phyloP scores from a whole-genome alignment of 352 stramenopile genomes.

The Pythium biforme region DNA sequence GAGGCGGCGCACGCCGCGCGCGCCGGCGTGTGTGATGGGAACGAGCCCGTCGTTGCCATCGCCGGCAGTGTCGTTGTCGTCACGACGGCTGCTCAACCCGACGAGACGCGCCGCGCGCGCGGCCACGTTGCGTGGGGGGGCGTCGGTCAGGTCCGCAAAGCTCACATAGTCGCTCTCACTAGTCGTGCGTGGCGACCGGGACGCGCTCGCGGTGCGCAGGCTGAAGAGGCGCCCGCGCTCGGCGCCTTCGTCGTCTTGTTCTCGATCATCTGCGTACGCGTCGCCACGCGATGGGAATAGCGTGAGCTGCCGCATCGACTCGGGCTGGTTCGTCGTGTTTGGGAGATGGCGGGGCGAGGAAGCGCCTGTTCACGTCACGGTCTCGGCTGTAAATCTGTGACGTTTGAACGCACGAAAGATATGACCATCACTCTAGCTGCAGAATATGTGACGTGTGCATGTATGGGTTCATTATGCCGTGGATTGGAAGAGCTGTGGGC shows the following conservation, averaged over 20 bases:
- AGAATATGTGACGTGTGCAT: slow-evolving; percentile 14
- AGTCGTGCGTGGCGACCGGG: background rate
- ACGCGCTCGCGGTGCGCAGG: background rate
- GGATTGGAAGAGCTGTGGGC: slow-evolving; percentile 21
- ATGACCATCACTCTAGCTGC: background rate
- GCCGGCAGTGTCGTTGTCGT: background rate
- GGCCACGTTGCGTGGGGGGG: background rate
- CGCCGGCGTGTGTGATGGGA: background rate
- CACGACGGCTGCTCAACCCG: background rate
- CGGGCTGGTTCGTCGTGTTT: background rate
- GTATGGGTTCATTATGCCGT: background rate
- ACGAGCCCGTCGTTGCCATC: background rate
- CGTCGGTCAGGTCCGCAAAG: slow-evolving; percentile 3
- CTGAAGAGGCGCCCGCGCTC: background rate
- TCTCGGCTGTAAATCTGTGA: background rate
- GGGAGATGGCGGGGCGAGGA: too few species aligned
- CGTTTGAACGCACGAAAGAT: slow-evolving; percentile 11
- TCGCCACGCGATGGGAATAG: background rate
- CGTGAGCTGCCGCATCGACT: slow-evolving; percentile 2
- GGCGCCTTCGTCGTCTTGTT: too few species aligned
- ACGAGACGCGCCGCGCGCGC: background rate
- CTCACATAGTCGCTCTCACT: slow-evolving; percentile 24
- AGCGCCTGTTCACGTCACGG: background rate
- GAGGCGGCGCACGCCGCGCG: background rate
- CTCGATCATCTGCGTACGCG: background rate